Percentiles rank a stretch among this genome's conserved stretches.
Conservation (phyloP, 331 rosid species). For the Malus hybrid region DNA sequence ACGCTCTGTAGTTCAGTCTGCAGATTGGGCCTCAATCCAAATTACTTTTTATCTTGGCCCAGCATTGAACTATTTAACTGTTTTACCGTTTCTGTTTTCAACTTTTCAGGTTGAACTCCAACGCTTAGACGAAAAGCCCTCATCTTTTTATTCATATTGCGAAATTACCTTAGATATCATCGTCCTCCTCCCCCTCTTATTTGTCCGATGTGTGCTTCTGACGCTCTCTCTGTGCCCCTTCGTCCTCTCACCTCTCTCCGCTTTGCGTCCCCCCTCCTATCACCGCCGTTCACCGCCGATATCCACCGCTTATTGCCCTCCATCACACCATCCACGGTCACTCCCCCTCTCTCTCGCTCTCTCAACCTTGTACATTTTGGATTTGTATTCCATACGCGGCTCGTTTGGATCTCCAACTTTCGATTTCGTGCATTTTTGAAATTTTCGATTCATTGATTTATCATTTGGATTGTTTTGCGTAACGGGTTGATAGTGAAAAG, state of each 20-base stretch:
- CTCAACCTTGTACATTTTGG: background rate
- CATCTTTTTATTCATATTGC: background rate
- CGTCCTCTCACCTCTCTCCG: slow-evolving; percentile 20
- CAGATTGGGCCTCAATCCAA: background rate
- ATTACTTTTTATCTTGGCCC: background rate
- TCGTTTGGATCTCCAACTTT: slow-evolving; percentile 1
- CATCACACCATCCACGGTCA: slow-evolving; percentile 11
- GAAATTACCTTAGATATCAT: slow-evolving; percentile 3
- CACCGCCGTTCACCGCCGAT: slow-evolving; percentile 16
- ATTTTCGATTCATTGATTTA: background rate
- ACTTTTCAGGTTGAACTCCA: background rate
- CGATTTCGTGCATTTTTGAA: background rate
- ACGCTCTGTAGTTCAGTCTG: background rate
- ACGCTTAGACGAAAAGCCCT: slow-evolving; percentile 10
- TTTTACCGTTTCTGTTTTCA: background rate
- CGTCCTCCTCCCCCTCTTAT: background rate
- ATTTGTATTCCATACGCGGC: background rate
- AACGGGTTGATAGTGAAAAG: background rate
- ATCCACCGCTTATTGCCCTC: slow-evolving; percentile 1
- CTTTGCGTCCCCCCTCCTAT: background rate
- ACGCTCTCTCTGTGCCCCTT: slow-evolving; percentile 5
- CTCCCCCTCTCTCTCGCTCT: background rate
- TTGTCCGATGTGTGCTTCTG: slow-evolving; percentile 21
- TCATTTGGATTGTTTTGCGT: background rate
- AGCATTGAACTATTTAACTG: background rate